phyloP scores from a whole-genome alignment of 345 rosid genomes.

The Toxicodendron radicans region DNA sequence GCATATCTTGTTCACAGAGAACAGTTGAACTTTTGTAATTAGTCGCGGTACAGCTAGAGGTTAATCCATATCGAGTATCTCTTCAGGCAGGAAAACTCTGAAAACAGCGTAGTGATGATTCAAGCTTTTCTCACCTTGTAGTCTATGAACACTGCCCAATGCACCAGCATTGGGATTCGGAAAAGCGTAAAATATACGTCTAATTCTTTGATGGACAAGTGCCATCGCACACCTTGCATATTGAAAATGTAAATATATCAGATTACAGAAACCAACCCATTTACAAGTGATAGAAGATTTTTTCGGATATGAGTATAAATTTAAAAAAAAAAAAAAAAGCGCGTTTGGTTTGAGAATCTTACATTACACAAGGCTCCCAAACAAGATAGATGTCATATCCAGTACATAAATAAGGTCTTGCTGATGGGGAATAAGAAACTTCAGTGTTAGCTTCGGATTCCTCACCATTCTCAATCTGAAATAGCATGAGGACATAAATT shows the following conservation, averaged over 20 bases:
- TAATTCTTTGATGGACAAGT: conserved; percentile 77
- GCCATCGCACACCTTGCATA: conserved; percentile 88
- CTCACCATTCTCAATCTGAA: conserved; percentile 41
- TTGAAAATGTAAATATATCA: conserved; percentile 15
- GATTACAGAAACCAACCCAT: conserved; percentile 1
- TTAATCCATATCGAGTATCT: conserved; percentile 17
- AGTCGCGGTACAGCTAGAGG: neutral
- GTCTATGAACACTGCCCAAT: conserved; percentile 68
- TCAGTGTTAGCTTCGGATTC: conserved; percentile 29
- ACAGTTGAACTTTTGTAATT: neutral
- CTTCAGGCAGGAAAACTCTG: conserved; percentile 57
- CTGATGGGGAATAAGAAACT: conserved; percentile 21
- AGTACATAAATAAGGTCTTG: conserved; percentile 79
- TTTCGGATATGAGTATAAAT: no score
- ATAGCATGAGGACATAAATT: neutral
- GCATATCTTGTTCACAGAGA: neutral
- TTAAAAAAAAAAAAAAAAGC: neutral
- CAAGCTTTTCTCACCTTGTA: conserved; percentile 88
- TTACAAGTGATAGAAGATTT: neutral
- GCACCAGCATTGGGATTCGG: conserved; percentile 71
- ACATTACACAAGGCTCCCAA: conserved; percentile 92
- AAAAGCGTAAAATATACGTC: conserved; percentile 72
- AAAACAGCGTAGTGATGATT: conserved; percentile 95
- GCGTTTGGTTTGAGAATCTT: conserved; percentile 32
- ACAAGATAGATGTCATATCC: conserved; percentile 80